Evolutionary conservation across 2,329 filamentous ascomycete genomes (phyloP).

Genomic region (Aspergillus sp.): DNA sequence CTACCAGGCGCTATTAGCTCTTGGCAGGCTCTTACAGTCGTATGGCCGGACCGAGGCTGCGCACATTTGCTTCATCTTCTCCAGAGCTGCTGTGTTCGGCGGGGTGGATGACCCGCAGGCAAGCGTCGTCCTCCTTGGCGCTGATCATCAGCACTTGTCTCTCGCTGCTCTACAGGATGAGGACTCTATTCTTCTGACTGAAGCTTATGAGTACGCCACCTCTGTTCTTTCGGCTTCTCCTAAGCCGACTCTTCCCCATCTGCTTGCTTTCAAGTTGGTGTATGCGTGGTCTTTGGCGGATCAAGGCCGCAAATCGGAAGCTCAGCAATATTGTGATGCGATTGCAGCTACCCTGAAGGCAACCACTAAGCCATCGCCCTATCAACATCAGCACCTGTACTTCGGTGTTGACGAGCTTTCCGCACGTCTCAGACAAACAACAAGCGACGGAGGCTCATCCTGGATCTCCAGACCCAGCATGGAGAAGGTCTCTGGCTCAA

Average conservation of each 20-base stretch:
- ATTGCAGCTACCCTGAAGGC: slow-evolving; percentile 75
- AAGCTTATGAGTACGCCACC: slow-evolving; percentile 89
- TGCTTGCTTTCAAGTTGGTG: slow-evolving; percentile 88
- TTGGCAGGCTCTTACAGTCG: slow-evolving; percentile 78
- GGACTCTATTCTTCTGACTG: slow-evolving; percentile 88
- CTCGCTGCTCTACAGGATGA: slow-evolving; percentile 76
- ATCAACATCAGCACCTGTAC: slow-evolving; percentile 77
- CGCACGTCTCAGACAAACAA: slow-evolving; percentile 79
- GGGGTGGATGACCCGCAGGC: slow-evolving; percentile 79
- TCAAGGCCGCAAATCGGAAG: slow-evolving; percentile 77
- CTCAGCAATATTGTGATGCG: slow-evolving; percentile 86
- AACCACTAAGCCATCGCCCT: slow-evolving; percentile 80
- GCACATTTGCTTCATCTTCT: slow-evolving; percentile 91
- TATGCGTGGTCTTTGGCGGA: slow-evolving; percentile 84
- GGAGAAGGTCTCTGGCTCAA: slow-evolving; percentile 88
- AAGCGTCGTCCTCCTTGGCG: slow-evolving; percentile 80
- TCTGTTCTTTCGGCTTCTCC: slow-evolving; percentile 66
- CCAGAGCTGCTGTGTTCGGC: slow-evolving; percentile 71
- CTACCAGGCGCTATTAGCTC: slow-evolving; percentile 71
- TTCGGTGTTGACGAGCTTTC: slow-evolving; percentile 78
- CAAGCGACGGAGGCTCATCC: slow-evolving; percentile 76
- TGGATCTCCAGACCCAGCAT: slow-evolving; percentile 96
- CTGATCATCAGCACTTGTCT: slow-evolving; percentile 72
- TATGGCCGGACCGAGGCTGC: slow-evolving; percentile 91
- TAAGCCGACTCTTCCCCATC: slow-evolving; percentile 69